Evolutionary conservation across 768 basidiomycete species (phyloP).

Genomic region (Heimioporus sp.): DNA sequence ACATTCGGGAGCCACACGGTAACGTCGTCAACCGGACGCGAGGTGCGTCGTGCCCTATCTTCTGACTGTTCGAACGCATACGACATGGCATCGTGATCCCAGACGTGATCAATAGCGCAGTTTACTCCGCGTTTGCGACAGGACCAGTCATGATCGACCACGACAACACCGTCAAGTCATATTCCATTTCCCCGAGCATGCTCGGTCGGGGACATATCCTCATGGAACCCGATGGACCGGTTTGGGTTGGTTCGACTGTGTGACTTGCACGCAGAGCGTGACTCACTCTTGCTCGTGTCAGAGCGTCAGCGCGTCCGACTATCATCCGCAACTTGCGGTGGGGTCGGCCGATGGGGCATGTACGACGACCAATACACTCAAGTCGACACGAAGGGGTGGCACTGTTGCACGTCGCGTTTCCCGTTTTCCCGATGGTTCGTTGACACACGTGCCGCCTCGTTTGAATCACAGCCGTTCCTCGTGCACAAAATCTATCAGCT

Average conservation of each 20-base stretch:
- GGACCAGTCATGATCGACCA: slow-evolving; percentile 79
- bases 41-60: slow-evolving; percentile 40
- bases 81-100: neutral
- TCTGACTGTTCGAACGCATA: neutral
- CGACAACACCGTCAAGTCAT: slow-evolving; percentile 77
- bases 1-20: slow-evolving; percentile 68
- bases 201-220: slow-evolving; percentile 71
- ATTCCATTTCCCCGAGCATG: slow-evolving; percentile 69
- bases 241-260: slow-evolving; percentile 64
- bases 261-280: neutral
- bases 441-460: neutral
- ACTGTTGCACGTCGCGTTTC: slow-evolving; percentile 52
- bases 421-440: neutral
- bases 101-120: slow-evolving; percentile 72
- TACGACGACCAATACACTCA: slow-evolving; percentile 67
- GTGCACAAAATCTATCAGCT: slow-evolving; percentile 81
- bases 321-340: slow-evolving; percentile 82
- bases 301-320: slow-evolving; percentile 76
- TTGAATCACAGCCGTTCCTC: slow-evolving; percentile 59
- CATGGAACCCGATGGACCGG: slow-evolving; percentile 73
- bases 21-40: slow-evolving; percentile 75
- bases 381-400: slow-evolving; percentile 67
- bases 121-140: slow-evolving; percentile 66
- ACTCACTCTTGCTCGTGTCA: slow-evolving; percentile 26
- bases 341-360: slow-evolving; percentile 84